Percentiles rank a stretch among this genome's conserved stretches.
These are phyloP conservation scores for Aspergillus clavatus DNA, from an alignment of 2,329 filamentous ascomycete genomes.

Conservation along the genomic window DNA sequence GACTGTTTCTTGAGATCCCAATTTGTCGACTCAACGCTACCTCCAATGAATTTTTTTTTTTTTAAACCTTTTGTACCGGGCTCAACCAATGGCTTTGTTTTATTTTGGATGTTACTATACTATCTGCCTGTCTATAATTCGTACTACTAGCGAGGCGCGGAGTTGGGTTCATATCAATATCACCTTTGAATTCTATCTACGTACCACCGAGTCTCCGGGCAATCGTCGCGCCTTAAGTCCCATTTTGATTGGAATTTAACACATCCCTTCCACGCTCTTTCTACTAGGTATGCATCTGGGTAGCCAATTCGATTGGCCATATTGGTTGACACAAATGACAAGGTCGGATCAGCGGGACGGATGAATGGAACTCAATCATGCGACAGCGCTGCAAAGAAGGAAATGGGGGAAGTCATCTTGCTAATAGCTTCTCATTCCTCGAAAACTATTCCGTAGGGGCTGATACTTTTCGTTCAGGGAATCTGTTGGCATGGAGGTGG, in stretches of 20 bases:
- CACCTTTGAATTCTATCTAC: too few relatives aligned
- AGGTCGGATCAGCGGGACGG: conserved; percentile 19
- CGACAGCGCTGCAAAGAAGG: not conserved
- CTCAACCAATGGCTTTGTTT: not conserved
- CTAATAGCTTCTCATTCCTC: not conserved
- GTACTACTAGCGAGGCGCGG: conserved; percentile 19
- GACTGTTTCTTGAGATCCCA: conserved; percentile 24
- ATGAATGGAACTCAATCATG: conserved; percentile 12
- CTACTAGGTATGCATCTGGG: not conserved
- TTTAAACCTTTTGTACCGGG: not conserved
- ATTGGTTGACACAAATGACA: conserved; percentile 1
- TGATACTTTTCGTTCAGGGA: too few relatives aligned
- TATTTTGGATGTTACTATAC: conserved; percentile 1
- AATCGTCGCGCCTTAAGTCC: too few relatives aligned
- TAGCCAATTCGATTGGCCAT: not conserved
- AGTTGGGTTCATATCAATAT: conserved; percentile 4
- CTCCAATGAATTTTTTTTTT: not conserved
- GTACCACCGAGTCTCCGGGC: too few relatives aligned
- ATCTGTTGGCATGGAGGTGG: too few relatives aligned
- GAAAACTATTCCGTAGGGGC: too few relatives aligned
- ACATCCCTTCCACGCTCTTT: too few relatives aligned
- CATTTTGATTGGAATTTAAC: too few relatives aligned
- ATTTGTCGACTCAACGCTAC: too few relatives aligned
- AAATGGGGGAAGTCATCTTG: not conserved
- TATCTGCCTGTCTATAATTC: conserved; percentile 1